These are phyloP conservation scores for Leccinum angustisporum DNA, from an alignment of 1,284 basidiomycete species.

Conservation along the genomic window DNA sequence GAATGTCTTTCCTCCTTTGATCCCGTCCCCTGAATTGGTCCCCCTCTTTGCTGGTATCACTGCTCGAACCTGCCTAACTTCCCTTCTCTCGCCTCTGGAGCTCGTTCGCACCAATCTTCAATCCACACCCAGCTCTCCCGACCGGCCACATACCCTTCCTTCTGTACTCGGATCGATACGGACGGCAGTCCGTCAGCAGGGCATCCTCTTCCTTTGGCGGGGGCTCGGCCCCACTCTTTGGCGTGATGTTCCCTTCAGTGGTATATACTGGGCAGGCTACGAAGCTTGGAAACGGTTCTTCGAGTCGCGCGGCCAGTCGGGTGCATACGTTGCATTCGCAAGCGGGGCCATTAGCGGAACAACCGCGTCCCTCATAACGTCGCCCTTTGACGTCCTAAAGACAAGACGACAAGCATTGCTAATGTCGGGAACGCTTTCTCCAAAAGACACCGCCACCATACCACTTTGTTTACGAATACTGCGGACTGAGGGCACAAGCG, in stretches of 20 bases:
- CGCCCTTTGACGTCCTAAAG: constrained; percentile 96
- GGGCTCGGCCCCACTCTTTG: constrained; percentile 91
- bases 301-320: constrained; percentile 51
- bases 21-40: constrained; percentile 57
- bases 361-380: constrained; percentile 85
- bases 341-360: constrained; percentile 82
- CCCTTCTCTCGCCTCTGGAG: constrained; percentile 87
- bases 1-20: constrained; percentile 55
- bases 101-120: constrained; percentile 94
- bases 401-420: constrained; percentile 82
- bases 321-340: constrained; percentile 76
- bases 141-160: constrained; percentile 71
- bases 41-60: constrained; percentile 84
- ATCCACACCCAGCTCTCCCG: constrained; percentile 71
- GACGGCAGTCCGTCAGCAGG: constrained; percentile 60
- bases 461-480: constrained; percentile 70
- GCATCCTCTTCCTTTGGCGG: constrained; percentile 79
- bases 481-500: constrained; percentile 73
- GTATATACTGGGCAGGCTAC: constrained; percentile 86
- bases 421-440: constrained; percentile 50
- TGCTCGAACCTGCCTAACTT: constrained; percentile 80
- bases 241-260: constrained; percentile 97
- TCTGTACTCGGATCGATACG: constrained; percentile 66
- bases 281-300: constrained; percentile 64
- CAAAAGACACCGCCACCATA: constrained; percentile 49